These are phyloP conservation scores for Hapsidospora chrysogenum DNA, from an alignment of 495 filamentous ascomycete species.

Conservation along the genomic window DNA sequence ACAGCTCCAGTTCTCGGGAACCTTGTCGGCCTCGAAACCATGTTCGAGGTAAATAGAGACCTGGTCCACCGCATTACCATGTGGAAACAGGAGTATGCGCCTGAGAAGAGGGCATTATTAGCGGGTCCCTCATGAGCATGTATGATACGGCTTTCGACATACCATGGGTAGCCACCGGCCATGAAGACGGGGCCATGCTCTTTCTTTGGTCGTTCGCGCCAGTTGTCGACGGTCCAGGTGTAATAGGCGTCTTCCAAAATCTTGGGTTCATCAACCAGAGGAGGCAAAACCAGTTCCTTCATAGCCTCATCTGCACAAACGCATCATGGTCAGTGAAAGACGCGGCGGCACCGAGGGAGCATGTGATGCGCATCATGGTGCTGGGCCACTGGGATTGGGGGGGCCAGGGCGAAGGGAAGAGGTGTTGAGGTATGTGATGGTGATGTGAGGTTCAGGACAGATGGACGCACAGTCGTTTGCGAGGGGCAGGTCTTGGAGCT, in stretches of 20 bases:
- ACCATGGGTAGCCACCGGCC: constrained; percentile 82
- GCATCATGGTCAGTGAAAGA: too few relatives aligned
- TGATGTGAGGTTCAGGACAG: background rate
- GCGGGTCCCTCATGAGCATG: constrained; percentile 1
- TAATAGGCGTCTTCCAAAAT: constrained; percentile 62
- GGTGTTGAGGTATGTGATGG: too few relatives aligned
- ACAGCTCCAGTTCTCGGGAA: constrained; percentile 81
- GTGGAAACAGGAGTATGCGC: constrained; percentile 91
- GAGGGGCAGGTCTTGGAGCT: constrained; percentile 26
- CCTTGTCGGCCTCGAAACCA: constrained; percentile 45
- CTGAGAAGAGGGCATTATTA: constrained; percentile 26
- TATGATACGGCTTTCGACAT: constrained; percentile 12
- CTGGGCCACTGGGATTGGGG: too few relatives aligned
- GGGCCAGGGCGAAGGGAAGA: background rate
- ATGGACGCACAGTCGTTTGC: constrained; percentile 56
- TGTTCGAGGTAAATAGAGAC: constrained; percentile 96
- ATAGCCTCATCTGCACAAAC: constrained; percentile 56
- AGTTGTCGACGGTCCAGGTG: constrained; percentile 78
- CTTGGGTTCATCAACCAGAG: constrained; percentile 41
- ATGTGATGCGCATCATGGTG: too few relatives aligned
- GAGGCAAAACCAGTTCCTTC: constrained; percentile 52
- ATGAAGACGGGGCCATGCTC: constrained; percentile 79
- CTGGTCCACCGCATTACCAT: constrained; percentile 80
- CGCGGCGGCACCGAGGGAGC: too few relatives aligned
- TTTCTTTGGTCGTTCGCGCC: constrained; percentile 55